Percentiles rank a stretch among this genome's conserved stretches.
Conservation (phyloP, 2,329 filamentous ascomycete genomes). For the Cadophora sp. region DNA sequence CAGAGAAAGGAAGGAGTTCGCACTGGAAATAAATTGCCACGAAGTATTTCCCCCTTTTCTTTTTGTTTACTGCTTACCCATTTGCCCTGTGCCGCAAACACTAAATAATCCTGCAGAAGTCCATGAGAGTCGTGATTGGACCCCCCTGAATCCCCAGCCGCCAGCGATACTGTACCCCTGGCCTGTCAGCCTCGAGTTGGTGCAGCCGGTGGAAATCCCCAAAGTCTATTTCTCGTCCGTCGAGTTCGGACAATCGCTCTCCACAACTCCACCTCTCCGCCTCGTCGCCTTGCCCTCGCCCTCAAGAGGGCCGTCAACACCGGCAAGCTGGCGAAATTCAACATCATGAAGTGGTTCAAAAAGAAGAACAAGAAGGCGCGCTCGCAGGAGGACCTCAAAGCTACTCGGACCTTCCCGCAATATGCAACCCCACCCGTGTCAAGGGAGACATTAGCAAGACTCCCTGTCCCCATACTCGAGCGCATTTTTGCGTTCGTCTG, state of each 20-base stretch:
- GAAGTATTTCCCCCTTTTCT: neutral
- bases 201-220: neutral
- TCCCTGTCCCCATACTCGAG: conserved; percentile 74
- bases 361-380: conserved; percentile 31
- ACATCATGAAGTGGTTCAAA: conserved; percentile 41
- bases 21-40: neutral
- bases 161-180: conserved; percentile 21
- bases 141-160: conserved; percentile 16
- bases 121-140: conserved; percentile 2
- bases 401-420: conserved; percentile 17
- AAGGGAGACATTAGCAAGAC: conserved; percentile 42
- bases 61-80: neutral
- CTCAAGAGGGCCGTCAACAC: conserved; percentile 20
- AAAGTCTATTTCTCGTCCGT: neutral
- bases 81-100: neutral
- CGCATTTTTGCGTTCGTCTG: conserved; percentile 84
- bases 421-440: conserved; percentile 34
- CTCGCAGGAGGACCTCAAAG: conserved; percentile 14
- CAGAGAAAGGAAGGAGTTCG: neutral
- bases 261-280: conserved; percentile 8
- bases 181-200: conserved; percentile 26
- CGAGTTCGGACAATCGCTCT: conserved; percentile 1
- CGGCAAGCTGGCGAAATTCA: conserved; percentile 38
- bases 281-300: conserved; percentile 1
- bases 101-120: neutral